Evolutionary conservation across 2,329 filamentous ascomycete genomes (phyloP), one percentile per base, ranked within the genome.

Genomic region (Zalaria sp.): DNA sequence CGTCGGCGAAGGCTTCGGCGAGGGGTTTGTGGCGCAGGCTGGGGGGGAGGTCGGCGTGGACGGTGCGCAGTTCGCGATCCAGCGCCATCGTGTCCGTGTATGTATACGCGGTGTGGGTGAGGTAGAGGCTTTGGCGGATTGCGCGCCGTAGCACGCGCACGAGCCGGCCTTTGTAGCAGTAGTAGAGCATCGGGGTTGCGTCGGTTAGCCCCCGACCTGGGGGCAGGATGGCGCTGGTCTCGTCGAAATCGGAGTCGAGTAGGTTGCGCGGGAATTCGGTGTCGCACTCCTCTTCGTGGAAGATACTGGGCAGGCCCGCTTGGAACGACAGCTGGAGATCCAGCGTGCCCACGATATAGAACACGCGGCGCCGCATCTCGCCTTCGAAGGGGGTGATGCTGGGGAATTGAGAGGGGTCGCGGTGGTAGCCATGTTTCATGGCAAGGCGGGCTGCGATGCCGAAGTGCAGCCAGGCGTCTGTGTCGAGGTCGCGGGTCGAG

Each of bases 1-100:
- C 50, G 32, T 71, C 65, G 1, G 57, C 59, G 25, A 71, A 58
- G 3, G 61, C 69, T 5, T 54, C 46, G 7, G 52, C 46, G 25
- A 58, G 43, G 4, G 52, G 35, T 5, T 48, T 51, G 18, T 56
- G 47, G 5, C 47, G 48, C 34, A 58, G 47, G 2, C 44, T 47
- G 8, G 49, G 49, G 5, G 57, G 57, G 26, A 56, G 45, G 5
- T 32, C 34, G 3, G 26, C 18, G 27, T 47, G 42, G n/a, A 40
- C 29, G 5, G 26, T 29, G 1, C 42, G 27, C 4, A 48, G 44
- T 1, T 39, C 25, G 31, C 34, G 36, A 29, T 52, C 50, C n/a
- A n/a, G n/a, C n/a, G n/a, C n/a, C 5, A 39, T 35, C 27, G 48
- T 45, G 9, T 45, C 40, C 10, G 45, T 40, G 18, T 49, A 27